These are phyloP conservation scores for Pyrenopolyporus hunteri DNA, from an alignment of 495 filamentous ascomycete species.

Conservation along the genomic window DNA sequence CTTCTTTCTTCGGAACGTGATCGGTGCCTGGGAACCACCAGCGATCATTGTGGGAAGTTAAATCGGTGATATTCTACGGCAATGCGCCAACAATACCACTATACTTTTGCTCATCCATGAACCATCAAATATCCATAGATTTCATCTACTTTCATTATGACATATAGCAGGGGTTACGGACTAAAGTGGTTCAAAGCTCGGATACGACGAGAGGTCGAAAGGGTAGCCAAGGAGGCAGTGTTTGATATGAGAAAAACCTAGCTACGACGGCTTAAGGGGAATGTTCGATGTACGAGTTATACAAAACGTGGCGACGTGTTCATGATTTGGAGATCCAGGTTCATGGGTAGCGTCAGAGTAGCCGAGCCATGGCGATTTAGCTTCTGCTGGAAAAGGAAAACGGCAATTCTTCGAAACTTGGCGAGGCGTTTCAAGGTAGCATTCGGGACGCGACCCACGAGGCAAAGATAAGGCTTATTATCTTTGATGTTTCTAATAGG, in stretches of 20 bases:
- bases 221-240: slow-evolving; percentile 1
- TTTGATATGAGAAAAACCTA: slow-evolving; percentile 1
- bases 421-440: slow-evolving; percentile 39
- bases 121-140: slow-evolving; percentile 27
- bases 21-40: slow-evolving; percentile 7
- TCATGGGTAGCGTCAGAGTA: slow-evolving; percentile 21
- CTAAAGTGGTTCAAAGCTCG: slow-evolving; percentile 10
- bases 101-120: slow-evolving; percentile 8
- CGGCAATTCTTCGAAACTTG: slow-evolving; percentile 26
- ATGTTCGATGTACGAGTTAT: slow-evolving; percentile 15
- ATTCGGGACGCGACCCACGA: slow-evolving; percentile 34
- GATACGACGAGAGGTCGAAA: slow-evolving; percentile 22
- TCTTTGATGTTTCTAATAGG: slow-evolving; percentile 1
- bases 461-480: slow-evolving; percentile 35
- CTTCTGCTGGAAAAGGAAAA: slow-evolving; percentile 21
- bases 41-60: background rate
- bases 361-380: slow-evolving; percentile 10
- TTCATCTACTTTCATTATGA: slow-evolving; percentile 27
- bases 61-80: background rate
- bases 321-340: slow-evolving; percentile 21
- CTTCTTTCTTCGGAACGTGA: slow-evolving; percentile 31
- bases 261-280: slow-evolving; percentile 2
- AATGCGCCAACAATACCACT: slow-evolving; percentile 8
- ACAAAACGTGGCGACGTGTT: slow-evolving; percentile 15
- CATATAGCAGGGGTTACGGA: slow-evolving; percentile 28